Evolutionary conservation across 441 rosid species (phyloP).

Genomic region (Cnidoscolus chayamansa): DNA sequence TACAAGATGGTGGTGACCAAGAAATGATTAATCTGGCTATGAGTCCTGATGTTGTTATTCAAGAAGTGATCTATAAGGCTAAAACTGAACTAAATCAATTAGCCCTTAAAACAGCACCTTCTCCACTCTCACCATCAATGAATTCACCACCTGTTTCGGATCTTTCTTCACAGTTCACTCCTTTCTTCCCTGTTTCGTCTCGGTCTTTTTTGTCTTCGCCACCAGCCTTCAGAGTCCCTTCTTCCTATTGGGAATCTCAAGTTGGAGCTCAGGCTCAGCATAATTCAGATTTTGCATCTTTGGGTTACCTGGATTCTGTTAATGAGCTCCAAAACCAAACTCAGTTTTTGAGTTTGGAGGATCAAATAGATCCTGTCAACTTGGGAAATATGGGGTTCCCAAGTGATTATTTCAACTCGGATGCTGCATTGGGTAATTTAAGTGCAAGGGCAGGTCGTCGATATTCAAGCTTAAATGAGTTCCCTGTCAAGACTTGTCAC

Average conservation of each 20-base stretch:
- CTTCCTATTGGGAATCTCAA: conserved; percentile 37
- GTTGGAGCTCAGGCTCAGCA: conserved; percentile 27
- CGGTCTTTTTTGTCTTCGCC: conserved; percentile 28
- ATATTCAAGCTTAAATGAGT: conserved; percentile 27
- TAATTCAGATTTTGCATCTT: conserved; percentile 27
- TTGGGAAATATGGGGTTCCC: conserved; percentile 35
- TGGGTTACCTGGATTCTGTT: conserved; percentile 35
- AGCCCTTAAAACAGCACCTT: conserved; percentile 27
- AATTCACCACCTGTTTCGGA: conserved; percentile 26
- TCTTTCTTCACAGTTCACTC: conserved; percentile 25
- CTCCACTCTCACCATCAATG: conserved; percentile 37
- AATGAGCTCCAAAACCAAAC: conserved; percentile 36
- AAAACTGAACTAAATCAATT: conserved; percentile 47
- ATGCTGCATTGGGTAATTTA: conserved; percentile 31
- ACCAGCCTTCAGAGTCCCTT: conserved; percentile 27
- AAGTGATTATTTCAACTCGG: conserved; percentile 32
- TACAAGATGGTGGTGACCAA: conserved; percentile 41
- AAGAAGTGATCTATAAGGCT: conserved; percentile 43
- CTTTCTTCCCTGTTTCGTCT: conserved; percentile 29
- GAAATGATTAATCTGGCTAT: conserved; percentile 45
- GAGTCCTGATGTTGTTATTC: conserved; percentile 46
- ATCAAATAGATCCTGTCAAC: conserved; percentile 37
- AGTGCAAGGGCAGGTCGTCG: conserved; percentile 29
- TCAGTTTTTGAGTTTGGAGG: conserved; percentile 42
- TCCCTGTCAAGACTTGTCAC: conserved; percentile 51